Evolutionary conservation across 306 rosid species (phyloP), one percentile per base, ranked within the genome.

Genomic region (Urtica urens): DNA sequence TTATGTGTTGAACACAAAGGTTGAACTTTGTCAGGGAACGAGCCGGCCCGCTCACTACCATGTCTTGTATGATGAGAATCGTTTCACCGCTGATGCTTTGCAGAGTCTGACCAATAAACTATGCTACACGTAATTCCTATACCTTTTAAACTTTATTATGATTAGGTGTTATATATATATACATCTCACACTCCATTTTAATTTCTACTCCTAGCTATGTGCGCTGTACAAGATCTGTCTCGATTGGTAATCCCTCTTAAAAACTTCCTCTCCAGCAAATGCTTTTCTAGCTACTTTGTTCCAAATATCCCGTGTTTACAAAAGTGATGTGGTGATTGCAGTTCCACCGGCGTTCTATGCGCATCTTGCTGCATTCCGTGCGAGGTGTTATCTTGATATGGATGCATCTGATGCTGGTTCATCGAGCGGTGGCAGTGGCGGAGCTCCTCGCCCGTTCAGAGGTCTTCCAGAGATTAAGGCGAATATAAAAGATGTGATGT

Each of bases 81-180:
- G 24, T 0, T 77, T 72, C 47, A 54, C 3, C 1, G 76, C 76
- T 0, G 76, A 77, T 61, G 14, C 0, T 1, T 27, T 72, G 62
- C 83, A 76, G 23, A 10, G 13, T 10, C 52, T 76, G 1, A 76
- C 83, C 0, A 64, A 76, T 47, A 72, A 54, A 33, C 45, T 76
- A 3, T 76, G 78, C 51, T 72, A 76, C 73, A 72, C 79, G 82
- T 72, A 60, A 14, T n/a, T n/a, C n/a, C n/a, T n/a, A n/a, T n/a
- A n/a, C n/a, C n/a, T n/a, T n/a, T n/a, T 5, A 12, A 10, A 20
- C 24, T 20, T 3, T 44, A 20, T 9, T 17, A n/a, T n/a, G n/a
- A n/a, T n/a, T n/a, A n/a, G n/a, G n/a, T 46, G 5, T 24, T 15
- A 22, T 22, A 4, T 23, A 20, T 45, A 25, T 8, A 16, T 7